Conservation (phyloP, 2,329 filamentous ascomycete genomes). For the Beauveria scarabaeidicola region DNA sequence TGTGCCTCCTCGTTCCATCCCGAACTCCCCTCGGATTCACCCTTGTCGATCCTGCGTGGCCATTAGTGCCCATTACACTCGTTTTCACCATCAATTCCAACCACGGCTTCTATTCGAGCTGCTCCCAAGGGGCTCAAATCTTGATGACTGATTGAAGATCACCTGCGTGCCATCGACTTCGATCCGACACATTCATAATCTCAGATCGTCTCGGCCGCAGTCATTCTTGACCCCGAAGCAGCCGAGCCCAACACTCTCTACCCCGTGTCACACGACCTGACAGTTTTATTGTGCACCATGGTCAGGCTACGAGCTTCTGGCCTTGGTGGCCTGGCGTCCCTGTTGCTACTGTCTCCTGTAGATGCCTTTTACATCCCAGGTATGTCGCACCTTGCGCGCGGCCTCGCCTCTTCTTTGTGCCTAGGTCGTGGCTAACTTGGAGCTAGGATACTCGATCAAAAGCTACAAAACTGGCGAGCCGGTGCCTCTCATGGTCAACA, state of each 20-base stretch:
- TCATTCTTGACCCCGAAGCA: background rate
- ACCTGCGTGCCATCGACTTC: background rate
- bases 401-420: background rate
- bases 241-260: background rate
- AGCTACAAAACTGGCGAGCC: slow-evolving; percentile 68
- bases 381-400: slow-evolving; percentile 26
- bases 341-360: slow-evolving; percentile 28
- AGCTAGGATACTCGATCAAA: slow-evolving; percentile 67
- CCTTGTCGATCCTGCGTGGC: slow-evolving; percentile 3
- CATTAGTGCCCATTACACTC: slow-evolving; percentile 12
- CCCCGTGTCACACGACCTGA: slow-evolving; percentile 9
- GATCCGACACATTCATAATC: background rate
- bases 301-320: slow-evolving; percentile 27
- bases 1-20: background rate
- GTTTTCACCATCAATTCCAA: slow-evolving; percentile 5
- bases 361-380: slow-evolving; percentile 81
- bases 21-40: background rate
- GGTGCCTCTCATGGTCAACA: slow-evolving; percentile 83
- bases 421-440: background rate
- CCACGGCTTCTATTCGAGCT: background rate
- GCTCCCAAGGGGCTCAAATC: background rate
- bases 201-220: background rate
- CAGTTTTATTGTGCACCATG: slow-evolving; percentile 13
- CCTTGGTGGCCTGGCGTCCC: slow-evolving; percentile 32
- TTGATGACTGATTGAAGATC: background rate